Evolutionary conservation across 345 rosid genomes (phyloP), one percentile per base, ranked within the genome.

Genomic region (Microcos paniculata): DNA sequence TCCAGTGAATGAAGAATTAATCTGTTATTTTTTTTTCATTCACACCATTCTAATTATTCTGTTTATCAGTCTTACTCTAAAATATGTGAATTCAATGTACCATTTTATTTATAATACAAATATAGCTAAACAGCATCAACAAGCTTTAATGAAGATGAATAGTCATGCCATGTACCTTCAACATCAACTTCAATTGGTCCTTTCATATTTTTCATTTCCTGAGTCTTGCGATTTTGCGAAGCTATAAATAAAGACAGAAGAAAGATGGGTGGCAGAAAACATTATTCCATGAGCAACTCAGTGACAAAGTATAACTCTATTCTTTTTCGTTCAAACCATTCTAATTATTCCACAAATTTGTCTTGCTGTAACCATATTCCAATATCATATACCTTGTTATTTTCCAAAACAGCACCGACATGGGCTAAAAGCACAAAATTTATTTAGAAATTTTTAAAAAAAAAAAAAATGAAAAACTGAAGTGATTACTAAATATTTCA

Each of bases 171-270:
- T 53, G 28, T 45, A 79, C 79, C 56, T 57, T 56, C 74, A 26
- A 7, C 30, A 31, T 74, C 58, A 46, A 77, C 66, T 59, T 59
- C 68, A 46, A 71, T 52, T 8, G 70, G 77, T 61, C 38, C 74
- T 53, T 11, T 75, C 15, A 55, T 46, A 51, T 57, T 62, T 48
- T 42, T 49, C 48, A 21, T 52, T 19, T 71, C 53, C 40, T 19
- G 16, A 66, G 62, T 13, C 57, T 72, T 35, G 10, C 42, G 5
- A 42, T 12, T 12, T 31, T 16, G 40, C 6, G 38, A 9, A n/a
- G 8, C n/a, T 48, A 24, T 12, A 31, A 58, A 71, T 35, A 35
- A 35, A 35, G 40, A 26, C 66, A 72, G 0, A 28, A 33, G 8
- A n/a, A 66, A 4, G 55, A 59, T 7, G 35, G 30, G 12, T 24